Evolutionary conservation across 805 yeast species (phyloP).

Genomic region (Ogataea minuta): DNA sequence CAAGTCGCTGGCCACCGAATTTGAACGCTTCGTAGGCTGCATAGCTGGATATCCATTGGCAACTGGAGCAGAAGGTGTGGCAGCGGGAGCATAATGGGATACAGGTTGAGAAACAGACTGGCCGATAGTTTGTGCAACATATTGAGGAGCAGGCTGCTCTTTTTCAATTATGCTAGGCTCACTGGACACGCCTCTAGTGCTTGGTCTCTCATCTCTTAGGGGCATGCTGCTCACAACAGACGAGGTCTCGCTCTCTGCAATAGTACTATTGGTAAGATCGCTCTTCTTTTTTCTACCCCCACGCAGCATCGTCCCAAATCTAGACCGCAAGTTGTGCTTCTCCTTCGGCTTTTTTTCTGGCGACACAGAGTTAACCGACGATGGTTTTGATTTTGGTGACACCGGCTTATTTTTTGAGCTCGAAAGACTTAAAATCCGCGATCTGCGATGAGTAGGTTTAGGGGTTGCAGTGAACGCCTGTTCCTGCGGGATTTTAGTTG

Average conservation of each 20-base stretch:
- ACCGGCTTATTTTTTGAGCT: slow-evolving; percentile 8
- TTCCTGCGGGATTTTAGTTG: slow-evolving; percentile 10
- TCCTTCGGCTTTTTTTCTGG: slow-evolving; percentile 26
- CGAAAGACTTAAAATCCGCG: slow-evolving; percentile 14
- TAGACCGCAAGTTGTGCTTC: slow-evolving; percentile 52
- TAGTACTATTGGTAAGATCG: slow-evolving; percentile 21
- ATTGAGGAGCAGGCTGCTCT: neutral
- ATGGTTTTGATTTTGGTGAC: slow-evolving; percentile 17
- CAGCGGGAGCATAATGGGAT: neutral
- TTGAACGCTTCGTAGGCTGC: slow-evolving; percentile 32
- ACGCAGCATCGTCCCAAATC: slow-evolving; percentile 68
- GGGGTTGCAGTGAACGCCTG: slow-evolving; percentile 23
- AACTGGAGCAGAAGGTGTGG: slow-evolving; percentile 3
- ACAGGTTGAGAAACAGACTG: neutral
- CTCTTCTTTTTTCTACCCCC: slow-evolving; percentile 49
- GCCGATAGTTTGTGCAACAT: neutral
- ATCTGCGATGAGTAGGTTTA: slow-evolving; percentile 10
- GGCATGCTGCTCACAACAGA: slow-evolving; percentile 25
- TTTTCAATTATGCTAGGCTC: neutral
- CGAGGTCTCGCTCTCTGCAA: slow-evolving; percentile 34
- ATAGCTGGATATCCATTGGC: slow-evolving; percentile 27
- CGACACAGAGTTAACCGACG: slow-evolving; percentile 16
- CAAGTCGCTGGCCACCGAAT: slow-evolving; percentile 24
- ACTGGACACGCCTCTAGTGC: neutral
- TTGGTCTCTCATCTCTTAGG: neutral